Conservation (phyloP, 2,329 filamentous ascomycete species). For the Pestalotiopsis sp. region DNA sequence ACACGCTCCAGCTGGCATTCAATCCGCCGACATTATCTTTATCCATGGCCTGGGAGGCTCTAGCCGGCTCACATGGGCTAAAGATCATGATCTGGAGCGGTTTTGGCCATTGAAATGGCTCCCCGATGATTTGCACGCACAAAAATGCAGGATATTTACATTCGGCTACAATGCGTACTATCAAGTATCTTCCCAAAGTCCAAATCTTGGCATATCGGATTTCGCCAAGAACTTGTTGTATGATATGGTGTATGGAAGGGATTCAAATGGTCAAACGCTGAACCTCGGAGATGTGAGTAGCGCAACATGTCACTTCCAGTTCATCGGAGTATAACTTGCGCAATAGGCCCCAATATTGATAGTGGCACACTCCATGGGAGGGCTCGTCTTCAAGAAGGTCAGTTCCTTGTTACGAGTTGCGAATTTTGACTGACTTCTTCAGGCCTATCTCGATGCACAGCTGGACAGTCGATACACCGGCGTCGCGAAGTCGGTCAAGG, state of each 20-base stretch:
- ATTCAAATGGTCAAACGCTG: constrained; percentile 5
- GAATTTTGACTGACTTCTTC: not conserved
- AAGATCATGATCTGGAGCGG: constrained; percentile 12
- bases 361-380: constrained; percentile 17
- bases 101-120: constrained; percentile 15
- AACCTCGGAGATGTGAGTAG: constrained; percentile 8
- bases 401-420: not conserved
- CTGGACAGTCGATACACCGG: constrained; percentile 7
- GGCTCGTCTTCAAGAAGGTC: constrained; percentile 18
- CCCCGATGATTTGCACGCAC: constrained; percentile 2
- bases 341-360: constrained; percentile 12
- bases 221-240: constrained; percentile 14
- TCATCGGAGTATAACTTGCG: not conserved
- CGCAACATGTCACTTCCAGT: not conserved
- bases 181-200: not conserved
- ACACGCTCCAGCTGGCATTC: not conserved
- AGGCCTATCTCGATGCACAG: constrained; percentile 14
- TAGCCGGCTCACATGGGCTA: constrained; percentile 15
- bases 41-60: constrained; percentile 9
- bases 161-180: constrained; percentile 16
- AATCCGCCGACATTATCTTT: constrained; percentile 6
- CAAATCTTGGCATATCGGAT: constrained; percentile 5
- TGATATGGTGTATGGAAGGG: constrained; percentile 14
- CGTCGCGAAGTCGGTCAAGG: constrained; percentile 4
- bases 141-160: constrained; percentile 6